phyloP scores from a whole-genome alignment of 169 alveolate genomes.

The Babesia bigemina region DNA sequence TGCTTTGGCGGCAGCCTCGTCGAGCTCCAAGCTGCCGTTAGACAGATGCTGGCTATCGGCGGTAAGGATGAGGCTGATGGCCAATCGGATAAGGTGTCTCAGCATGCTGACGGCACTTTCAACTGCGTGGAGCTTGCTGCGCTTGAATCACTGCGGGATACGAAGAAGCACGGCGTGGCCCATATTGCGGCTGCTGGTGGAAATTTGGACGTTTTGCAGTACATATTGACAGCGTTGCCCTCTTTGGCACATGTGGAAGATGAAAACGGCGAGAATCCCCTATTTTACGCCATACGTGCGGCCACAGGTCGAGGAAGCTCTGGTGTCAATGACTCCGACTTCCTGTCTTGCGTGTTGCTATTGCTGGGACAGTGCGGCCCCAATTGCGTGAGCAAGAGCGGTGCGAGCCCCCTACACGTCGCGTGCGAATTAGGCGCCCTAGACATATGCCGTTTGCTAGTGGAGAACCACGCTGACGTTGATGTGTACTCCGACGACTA shows the following conservation, averaged over 20 bases:
- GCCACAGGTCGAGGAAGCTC: slow-evolving; percentile 19
- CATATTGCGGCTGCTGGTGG: slow-evolving; percentile 74
- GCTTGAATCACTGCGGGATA: slow-evolving; percentile 56
- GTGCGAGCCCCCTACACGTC: slow-evolving; percentile 57
- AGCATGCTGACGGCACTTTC: slow-evolving; percentile 3
- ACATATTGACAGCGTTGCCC: slow-evolving; percentile 47
- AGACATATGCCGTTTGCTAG: slow-evolving; percentile 25
- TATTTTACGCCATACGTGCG: slow-evolving; percentile 62
- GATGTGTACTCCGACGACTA: slow-evolving; percentile 32
- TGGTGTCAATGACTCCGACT: neutral
- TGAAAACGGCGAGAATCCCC: slow-evolving; percentile 58
- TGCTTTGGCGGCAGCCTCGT: slow-evolving; percentile 59
- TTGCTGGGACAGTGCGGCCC: slow-evolving; percentile 55
- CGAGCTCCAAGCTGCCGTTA: slow-evolving; percentile 40
- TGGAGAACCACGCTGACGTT: slow-evolving; percentile 52
- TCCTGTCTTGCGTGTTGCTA: slow-evolving; percentile 37
- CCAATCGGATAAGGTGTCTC: too few species aligned
- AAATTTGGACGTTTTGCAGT: slow-evolving; percentile 51
- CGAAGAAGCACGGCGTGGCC: slow-evolving; percentile 55
- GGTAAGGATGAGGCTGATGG: neutral
- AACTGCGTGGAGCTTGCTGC: slow-evolving; percentile 53
- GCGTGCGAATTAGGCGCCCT: slow-evolving; percentile 60
- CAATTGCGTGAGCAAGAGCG: slow-evolving; percentile 40
- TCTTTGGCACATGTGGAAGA: slow-evolving; percentile 50
- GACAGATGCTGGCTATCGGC: slow-evolving; percentile 31